Conservation (phyloP, 441 rosid genomes). For the Mallotus repandus region DNA sequence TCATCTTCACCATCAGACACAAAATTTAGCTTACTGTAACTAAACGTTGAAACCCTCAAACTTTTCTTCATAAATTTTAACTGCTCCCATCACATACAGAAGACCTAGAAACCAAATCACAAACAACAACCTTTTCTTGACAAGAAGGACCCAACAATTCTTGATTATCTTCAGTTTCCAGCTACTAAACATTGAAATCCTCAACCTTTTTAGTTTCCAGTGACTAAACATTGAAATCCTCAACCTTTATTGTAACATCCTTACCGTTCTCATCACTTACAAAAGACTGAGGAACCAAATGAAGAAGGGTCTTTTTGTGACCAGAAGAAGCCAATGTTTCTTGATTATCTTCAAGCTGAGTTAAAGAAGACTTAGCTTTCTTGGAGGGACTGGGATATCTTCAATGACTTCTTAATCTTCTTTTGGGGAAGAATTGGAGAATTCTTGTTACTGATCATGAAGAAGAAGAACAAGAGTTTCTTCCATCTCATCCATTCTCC, state of each 20-base stretch:
- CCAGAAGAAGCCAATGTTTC: slow-evolving; percentile 12
- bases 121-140: slow-evolving; percentile 24
- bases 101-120: slow-evolving; percentile 28
- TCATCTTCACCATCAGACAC: slow-evolving; percentile 7
- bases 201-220: slow-evolving; percentile 21
- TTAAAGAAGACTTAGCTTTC: slow-evolving; percentile 29
- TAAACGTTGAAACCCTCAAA: slow-evolving; percentile 20
- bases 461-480: neutral
- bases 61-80: slow-evolving; percentile 19
- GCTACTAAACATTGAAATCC: slow-evolving; percentile 16
- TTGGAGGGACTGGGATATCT: slow-evolving; percentile 23
- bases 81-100: neutral
- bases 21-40: slow-evolving; percentile 17
- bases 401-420: slow-evolving; percentile 27
- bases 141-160: slow-evolving; percentile 17
- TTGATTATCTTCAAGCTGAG: slow-evolving; percentile 7
- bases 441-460: neutral
- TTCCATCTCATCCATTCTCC: slow-evolving; percentile 15
- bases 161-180: slow-evolving; percentile 18
- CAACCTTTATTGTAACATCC: slow-evolving; percentile 23
- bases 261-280: neutral
- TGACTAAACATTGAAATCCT: slow-evolving; percentile 16
- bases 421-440: slow-evolving; percentile 4
- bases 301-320: slow-evolving; percentile 24
- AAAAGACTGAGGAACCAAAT: slow-evolving; percentile 25